Percentiles rank a stretch among this genome's conserved stretches.
These are phyloP conservation scores for Puccinia brachypodii DNA, from an alignment of 1,284 basidiomycete genomes.

Conservation along the genomic window DNA sequence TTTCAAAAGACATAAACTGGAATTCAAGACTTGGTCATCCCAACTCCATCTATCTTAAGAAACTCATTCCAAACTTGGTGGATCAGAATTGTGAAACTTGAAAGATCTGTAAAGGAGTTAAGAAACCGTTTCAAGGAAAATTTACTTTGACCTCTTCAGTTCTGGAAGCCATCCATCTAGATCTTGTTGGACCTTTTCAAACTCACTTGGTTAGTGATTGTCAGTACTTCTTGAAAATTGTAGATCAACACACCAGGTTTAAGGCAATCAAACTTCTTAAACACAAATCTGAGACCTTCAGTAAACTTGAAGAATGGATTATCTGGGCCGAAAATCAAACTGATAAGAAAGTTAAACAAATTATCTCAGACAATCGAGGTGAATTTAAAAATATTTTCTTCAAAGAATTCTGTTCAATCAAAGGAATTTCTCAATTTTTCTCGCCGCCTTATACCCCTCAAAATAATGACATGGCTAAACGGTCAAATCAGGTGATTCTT, in stretches of 20 bases:
- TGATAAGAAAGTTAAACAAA: background rate
- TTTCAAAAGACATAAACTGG: background rate
- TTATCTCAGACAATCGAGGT: background rate
- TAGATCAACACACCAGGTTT: background rate
- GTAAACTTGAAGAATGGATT: background rate
- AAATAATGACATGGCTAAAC: conserved; percentile 56
- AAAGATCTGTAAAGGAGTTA: conserved; percentile 1
- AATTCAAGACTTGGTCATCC: conserved; percentile 2
- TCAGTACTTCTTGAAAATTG: conserved; percentile 15
- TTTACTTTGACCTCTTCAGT: background rate
- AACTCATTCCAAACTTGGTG: background rate
- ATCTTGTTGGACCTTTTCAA: conserved; percentile 1
- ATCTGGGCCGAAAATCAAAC: conserved; percentile 5
- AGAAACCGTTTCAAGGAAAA: background rate
- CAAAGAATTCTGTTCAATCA: background rate
- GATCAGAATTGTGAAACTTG: background rate
- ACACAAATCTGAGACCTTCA: conserved; percentile 10
- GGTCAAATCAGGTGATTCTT: conserved; percentile 54
- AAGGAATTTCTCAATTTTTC: background rate
- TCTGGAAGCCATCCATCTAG: conserved; percentile 29
- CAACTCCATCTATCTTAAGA: background rate
- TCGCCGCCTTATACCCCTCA: conserved; percentile 58
- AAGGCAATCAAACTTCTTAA: conserved; percentile 2
- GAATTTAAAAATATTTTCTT: background rate
- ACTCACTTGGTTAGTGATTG: background rate